Evolutionary conservation across 768 basidiomycete species (phyloP), one percentile per base, ranked within the genome.

Genomic region (Termitomyces sp.): DNA sequence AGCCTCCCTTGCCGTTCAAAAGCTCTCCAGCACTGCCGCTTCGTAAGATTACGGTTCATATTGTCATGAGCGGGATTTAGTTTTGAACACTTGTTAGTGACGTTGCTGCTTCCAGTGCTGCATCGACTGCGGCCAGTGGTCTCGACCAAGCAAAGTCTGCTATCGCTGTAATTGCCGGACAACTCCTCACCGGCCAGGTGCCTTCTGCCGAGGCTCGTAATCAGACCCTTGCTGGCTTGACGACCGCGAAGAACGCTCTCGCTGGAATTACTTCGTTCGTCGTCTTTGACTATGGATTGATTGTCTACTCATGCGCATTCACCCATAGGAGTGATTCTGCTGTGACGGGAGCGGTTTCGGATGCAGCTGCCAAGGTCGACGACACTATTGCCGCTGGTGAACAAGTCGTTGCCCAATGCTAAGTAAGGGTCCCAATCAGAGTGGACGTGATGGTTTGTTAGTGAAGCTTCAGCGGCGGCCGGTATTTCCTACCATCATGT

Each of bases 171-270:
- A 72, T 72, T 34, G 68, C 70, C 3, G 55, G 48, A 33, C 60
- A 65, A 10, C 48, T 69, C 9, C 36, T 70, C 24, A 39, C 61
- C 28, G 61, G 62, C 1, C 50, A 68, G 24, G 57, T 59, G 5
- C 58, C 68, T 29, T 65, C 67, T n/a, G 64, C 65, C 3, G 56
- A 60, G 22, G 64, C 63, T 20, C 69, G 71, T 54, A 62, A 62
- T 13, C 64, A 65, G 45, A 60, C 64, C 9, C 51, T 53, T 16
- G 31, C 59, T 22, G 71, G 70, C 2, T 46, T 70, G 54, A 57
- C 51, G 15, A 44, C 58, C 10, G 68, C 67, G 2, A 55, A 58
- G 61, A 42, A 55, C 7, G 68, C 67, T 20, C 64, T 72, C 24
- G 47, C 58, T 5, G 41, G 54, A 42, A 67, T 71, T 42, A 68